A percentile compares a stretch with the other conserved stretches of the same genome.
These are phyloP conservation scores for Pulveroboletus sp. DNA, from an alignment of 768 basidiomycete species.

Conservation along the genomic window DNA sequence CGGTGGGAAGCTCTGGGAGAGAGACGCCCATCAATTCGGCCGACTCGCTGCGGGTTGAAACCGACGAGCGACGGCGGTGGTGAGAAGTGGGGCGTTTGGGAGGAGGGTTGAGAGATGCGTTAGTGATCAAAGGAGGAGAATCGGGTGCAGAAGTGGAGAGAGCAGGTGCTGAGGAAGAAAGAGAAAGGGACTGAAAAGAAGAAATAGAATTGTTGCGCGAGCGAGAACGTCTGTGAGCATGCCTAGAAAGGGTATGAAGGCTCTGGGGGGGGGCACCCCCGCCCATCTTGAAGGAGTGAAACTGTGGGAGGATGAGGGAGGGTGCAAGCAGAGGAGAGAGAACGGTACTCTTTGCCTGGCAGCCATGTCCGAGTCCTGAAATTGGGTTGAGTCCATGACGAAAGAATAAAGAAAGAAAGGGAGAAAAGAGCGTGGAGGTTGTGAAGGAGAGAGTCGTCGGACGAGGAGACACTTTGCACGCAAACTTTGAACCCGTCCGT, in stretches of 20 bases:
- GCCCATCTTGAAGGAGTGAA: conserved; percentile 72
- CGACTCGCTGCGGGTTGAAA: conserved; percentile 86
- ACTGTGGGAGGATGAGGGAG: conserved; percentile 34
- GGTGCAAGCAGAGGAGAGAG: not conserved
- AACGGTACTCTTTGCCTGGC: conserved; percentile 41
- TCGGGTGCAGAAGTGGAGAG: conserved; percentile 36
- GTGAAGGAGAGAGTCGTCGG: conserved; percentile 17
- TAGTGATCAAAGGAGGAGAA: conserved; percentile 23
- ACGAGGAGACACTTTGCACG: not conserved
- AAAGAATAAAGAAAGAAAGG: not conserved
- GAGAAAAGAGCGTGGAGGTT: conserved; percentile 23
- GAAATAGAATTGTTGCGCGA: conserved; percentile 63
- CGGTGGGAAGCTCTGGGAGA: conserved; percentile 59
- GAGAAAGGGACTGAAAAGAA: conserved; percentile 23
- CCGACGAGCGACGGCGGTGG: conserved; percentile 80
- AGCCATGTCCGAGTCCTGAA: conserved; percentile 27
- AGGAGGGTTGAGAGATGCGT: conserved; percentile 19
- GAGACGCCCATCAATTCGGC: conserved; percentile 87
- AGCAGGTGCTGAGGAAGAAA: conserved; percentile 36
- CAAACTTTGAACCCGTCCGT: not conserved
- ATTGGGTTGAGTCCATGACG: conserved; percentile 36
- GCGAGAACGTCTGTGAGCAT: conserved; percentile 44
- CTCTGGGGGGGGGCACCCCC: conserved; percentile 31
- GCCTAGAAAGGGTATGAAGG: conserved; percentile 33
- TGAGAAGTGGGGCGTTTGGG: conserved; percentile 67